phyloP scores from a whole-genome alignment of 805 yeast genomes.

The Candida koratica region DNA sequence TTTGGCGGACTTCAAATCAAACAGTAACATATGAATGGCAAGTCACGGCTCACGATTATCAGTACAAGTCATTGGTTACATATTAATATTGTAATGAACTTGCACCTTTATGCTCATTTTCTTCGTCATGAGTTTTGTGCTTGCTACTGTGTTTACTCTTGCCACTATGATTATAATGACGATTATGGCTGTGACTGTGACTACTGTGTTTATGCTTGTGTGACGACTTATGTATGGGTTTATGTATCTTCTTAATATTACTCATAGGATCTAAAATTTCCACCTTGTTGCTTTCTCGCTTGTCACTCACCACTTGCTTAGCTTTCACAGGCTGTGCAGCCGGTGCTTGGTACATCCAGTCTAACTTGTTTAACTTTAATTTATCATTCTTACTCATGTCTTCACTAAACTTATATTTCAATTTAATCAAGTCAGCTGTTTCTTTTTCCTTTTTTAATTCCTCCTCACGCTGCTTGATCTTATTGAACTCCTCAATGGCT shows the following conservation, averaged over 20 bases:
- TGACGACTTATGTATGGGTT: no score
- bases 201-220: conserved; percentile 1
- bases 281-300: background rate
- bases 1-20: conserved; percentile 14
- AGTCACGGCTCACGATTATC: conserved; percentile 9
- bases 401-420: conserved; percentile 37
- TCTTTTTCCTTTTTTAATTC: conserved; percentile 65
- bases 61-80: background rate
- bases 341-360: conserved; percentile 83
- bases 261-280: conserved; percentile 11
- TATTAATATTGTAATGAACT: conserved; percentile 1
- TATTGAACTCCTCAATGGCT: conserved; percentile 63
- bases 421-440: conserved; percentile 47
- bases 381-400: conserved; percentile 30
- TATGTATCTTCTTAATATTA: background rate
- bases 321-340: conserved; percentile 4
- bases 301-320: background rate
- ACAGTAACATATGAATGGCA: conserved; percentile 27
- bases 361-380: conserved; percentile 48
- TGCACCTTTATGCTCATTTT: background rate
- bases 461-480: conserved; percentile 56
- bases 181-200: conserved; percentile 3
- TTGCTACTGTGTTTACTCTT: conserved; percentile 2
- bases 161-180: conserved; percentile 5
- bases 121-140: background rate